These are phyloP conservation scores for Crithidia thermophila DNA, from an alignment of 208 protist genomes.

Conservation along the genomic window DNA sequence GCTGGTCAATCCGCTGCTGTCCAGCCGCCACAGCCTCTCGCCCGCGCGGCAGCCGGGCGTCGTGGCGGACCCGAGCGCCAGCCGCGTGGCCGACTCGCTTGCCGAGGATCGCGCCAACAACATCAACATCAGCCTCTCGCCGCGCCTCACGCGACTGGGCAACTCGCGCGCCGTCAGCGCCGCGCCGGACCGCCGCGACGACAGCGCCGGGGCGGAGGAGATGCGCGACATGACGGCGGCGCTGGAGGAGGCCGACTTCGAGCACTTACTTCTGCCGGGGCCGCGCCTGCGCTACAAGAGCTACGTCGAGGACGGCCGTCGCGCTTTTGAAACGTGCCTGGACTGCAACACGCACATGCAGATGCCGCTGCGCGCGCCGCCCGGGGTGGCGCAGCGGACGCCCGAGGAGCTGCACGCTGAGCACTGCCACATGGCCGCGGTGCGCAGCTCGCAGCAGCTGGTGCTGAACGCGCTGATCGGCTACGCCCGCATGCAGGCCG, in stretches of 20 bases:
- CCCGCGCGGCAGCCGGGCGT: slow-evolving; percentile 12
- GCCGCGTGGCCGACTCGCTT: slow-evolving; percentile 33
- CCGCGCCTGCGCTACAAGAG: slow-evolving; percentile 80
- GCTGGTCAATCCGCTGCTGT: slow-evolving; percentile 45
- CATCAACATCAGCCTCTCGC: slow-evolving; percentile 31
- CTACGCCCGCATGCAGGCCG: slow-evolving; percentile 75
- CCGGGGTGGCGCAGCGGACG: slow-evolving; percentile 67
- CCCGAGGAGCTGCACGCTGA: slow-evolving; percentile 82
- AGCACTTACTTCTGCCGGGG: slow-evolving; percentile 76
- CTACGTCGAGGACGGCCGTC: slow-evolving; percentile 49
- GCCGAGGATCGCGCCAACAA: slow-evolving; percentile 35
- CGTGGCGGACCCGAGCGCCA: slow-evolving; percentile 7
- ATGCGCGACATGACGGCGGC: slow-evolving; percentile 2
- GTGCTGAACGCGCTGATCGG: slow-evolving; percentile 82
- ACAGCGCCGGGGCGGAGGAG: slow-evolving; percentile 3
- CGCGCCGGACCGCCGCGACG: slow-evolving; percentile 6
- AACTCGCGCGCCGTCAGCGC: slow-evolving; percentile 22
- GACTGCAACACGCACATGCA: slow-evolving; percentile 90
- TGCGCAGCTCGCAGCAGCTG: slow-evolving; percentile 79
- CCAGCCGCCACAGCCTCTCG: slow-evolving; percentile 40
- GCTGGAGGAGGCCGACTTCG: slow-evolving; percentile 40
- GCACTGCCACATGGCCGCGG: slow-evolving; percentile 89
- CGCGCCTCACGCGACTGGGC: slow-evolving; percentile 30
- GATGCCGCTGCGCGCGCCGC: slow-evolving; percentile 75
- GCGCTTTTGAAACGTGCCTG: slow-evolving; percentile 80